Evolutionary conservation across 768 basidiomycete genomes (phyloP).

Genomic region (Collybia mongolica): DNA sequence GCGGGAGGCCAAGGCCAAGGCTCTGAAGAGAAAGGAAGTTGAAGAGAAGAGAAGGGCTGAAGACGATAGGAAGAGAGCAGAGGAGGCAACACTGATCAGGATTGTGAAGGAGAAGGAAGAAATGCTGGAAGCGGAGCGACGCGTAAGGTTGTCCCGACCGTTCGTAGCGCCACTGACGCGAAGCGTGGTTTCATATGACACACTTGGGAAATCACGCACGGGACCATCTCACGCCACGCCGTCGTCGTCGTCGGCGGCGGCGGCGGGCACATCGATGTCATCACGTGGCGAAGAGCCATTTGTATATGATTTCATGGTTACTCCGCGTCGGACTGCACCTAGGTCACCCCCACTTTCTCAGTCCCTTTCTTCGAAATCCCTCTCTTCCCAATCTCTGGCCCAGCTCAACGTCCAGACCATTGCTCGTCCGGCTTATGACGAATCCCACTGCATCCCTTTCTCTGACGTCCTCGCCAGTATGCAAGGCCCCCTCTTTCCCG

Average conservation of each 20-base stretch:
- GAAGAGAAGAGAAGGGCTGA: constrained; percentile 19
- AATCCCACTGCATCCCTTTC: constrained; percentile 47
- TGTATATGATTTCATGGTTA: constrained; percentile 26
- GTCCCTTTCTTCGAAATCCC: background rate
- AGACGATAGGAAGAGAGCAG: constrained; percentile 22
- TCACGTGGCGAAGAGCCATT: constrained; percentile 18
- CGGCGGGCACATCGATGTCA: constrained; percentile 12
- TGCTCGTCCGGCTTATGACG: constrained; percentile 22
- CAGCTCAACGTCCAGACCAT: constrained; percentile 15
- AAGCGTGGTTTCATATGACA: constrained; percentile 17
- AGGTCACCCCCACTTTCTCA: constrained; percentile 3
- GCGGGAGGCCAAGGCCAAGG: constrained; percentile 34
- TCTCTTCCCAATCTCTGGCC: constrained; percentile 3
- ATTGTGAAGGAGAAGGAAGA: constrained; percentile 13
- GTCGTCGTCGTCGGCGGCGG: constrained; percentile 7
- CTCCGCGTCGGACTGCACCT: constrained; percentile 3
- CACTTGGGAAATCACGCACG: background rate
- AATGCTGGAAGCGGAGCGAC: constrained; percentile 19
- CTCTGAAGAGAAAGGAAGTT: constrained; percentile 30
- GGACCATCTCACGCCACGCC: background rate
- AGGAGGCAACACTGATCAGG: too few species aligned
- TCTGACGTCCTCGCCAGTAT: constrained; percentile 56
- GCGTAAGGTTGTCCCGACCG: constrained; percentile 23
- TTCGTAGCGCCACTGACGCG: constrained; percentile 8
- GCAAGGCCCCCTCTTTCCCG: constrained; percentile 57